These are phyloP conservation scores for Mycena belliarum DNA, from an alignment of 768 basidiomycete species.

Conservation along the genomic window DNA sequence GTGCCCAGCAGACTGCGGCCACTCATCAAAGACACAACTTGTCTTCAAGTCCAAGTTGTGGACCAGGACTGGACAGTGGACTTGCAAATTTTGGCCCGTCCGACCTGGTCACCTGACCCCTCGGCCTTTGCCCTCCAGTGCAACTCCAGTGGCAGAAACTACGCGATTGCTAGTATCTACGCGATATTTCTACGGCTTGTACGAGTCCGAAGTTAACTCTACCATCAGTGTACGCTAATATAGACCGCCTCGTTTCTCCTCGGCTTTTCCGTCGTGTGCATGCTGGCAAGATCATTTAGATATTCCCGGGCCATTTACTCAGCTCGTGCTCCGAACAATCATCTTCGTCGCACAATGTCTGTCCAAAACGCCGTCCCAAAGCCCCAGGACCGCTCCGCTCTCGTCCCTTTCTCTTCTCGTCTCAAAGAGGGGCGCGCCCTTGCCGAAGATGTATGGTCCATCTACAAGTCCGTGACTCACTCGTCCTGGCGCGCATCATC, in stretches of 20 bases:
- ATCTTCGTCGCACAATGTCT: constrained; percentile 20
- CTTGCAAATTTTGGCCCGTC: too few relatives aligned
- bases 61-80: too few relatives aligned
- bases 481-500: constrained; percentile 4
- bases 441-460: constrained; percentile 87
- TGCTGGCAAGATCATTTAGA: neutral
- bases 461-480: constrained; percentile 61
- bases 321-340: constrained; percentile 7
- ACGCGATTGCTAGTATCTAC: too few relatives aligned
- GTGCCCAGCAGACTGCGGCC: constrained; percentile 23
- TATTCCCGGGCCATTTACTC: neutral
- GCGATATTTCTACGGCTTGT: too few relatives aligned
- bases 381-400: constrained; percentile 42
- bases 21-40: neutral
- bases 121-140: too few relatives aligned
- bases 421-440: constrained; percentile 75
- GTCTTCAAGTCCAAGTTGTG: too few relatives aligned
- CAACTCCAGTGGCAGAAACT: too few relatives aligned
- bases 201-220: too few relatives aligned
- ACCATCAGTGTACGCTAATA: too few relatives aligned
- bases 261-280: neutral
- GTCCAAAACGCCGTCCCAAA: constrained; percentile 19
- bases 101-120: too few relatives aligned
- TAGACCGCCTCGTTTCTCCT: too few relatives aligned
- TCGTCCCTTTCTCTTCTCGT: constrained; percentile 72